These are phyloP conservation scores for Didymosphaeria variabile DNA, from an alignment of 2,329 filamentous ascomycete genomes.

Conservation along the genomic window DNA sequence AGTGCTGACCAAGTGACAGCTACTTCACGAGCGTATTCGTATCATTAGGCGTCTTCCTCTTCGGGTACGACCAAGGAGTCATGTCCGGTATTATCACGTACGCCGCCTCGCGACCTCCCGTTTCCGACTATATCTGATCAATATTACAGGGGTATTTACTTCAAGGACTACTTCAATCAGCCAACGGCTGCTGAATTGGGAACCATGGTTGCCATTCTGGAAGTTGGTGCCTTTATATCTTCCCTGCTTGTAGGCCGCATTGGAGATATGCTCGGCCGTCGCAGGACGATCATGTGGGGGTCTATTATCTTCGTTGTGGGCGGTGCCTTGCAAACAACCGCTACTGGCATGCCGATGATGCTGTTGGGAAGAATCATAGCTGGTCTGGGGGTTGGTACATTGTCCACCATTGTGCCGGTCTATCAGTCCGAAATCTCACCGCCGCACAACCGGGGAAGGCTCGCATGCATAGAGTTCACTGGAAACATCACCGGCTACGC, in stretches of 20 bases:
- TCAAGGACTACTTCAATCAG: conserved; percentile 91
- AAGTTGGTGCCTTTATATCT: conserved; percentile 90
- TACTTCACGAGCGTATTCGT: conserved; percentile 96
- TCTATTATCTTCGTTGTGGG: conserved; percentile 87
- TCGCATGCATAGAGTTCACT: conserved; percentile 97
- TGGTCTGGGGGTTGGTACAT: conserved; percentile 60
- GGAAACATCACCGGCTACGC: conserved; percentile 97
- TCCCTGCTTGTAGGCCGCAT: conserved; percentile 87
- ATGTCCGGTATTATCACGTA: conserved; percentile 82
- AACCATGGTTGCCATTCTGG: conserved; percentile 97
- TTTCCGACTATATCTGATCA: conserved; percentile 40
- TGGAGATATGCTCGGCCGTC: conserved; percentile 89
- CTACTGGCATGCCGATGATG: conserved; percentile 91
- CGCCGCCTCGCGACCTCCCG: conserved; percentile 41
- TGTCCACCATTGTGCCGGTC: conserved; percentile 63
- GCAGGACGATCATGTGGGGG: conserved; percentile 91
- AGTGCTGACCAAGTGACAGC: conserved; percentile 57
- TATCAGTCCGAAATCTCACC: conserved; percentile 74
- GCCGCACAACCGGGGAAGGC: conserved; percentile 91
- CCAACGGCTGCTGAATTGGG: conserved; percentile 88
- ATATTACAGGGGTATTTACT: conserved; percentile 75
- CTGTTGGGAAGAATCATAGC: conserved; percentile 60
- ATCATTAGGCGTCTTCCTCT: conserved; percentile 85
- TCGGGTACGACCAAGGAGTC: conserved; percentile 89
- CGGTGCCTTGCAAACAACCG: conserved; percentile 83